A percentile compares a stretch with the other conserved stretches of the same genome.
phyloP scores from a whole-genome alignment of 352 stramenopile species.

The Phytophthora niederhauseri region DNA sequence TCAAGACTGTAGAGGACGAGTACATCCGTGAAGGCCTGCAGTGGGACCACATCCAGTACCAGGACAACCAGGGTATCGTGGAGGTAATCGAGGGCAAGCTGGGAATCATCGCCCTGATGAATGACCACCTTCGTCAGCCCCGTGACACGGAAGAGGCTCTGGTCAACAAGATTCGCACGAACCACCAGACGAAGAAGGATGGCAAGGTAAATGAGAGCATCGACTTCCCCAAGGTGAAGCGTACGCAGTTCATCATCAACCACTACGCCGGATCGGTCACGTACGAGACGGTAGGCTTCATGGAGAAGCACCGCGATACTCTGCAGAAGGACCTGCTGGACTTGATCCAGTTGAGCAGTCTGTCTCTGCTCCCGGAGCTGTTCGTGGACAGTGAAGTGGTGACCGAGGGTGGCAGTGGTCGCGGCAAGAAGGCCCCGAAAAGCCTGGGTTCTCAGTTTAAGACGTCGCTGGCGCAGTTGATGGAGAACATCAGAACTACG shows the following conservation, averaged over 20 bases:
- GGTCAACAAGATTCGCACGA: constrained; percentile 89
- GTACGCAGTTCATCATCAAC: constrained; percentile 95
- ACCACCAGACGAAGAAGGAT: constrained; percentile 77
- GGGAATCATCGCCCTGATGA: constrained; percentile 90
- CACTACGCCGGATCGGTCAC: constrained; percentile 96
- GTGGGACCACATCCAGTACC: constrained; percentile 98
- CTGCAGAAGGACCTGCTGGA: constrained; percentile 96
- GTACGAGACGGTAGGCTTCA: constrained; percentile 95
- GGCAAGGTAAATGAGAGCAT: constrained; percentile 76
- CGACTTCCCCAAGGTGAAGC: constrained; percentile 89
- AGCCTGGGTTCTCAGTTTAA: constrained; percentile 89
- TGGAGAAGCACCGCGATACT: constrained; percentile 97
- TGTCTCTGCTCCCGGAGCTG: constrained; percentile 69
- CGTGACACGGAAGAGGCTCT: constrained; percentile 88
- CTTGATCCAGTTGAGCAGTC: constrained; percentile 78
- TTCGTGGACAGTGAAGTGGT: constrained; percentile 70
- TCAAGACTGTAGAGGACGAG: constrained; percentile 98
- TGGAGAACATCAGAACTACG: constrained; percentile 88
- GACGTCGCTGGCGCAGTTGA: constrained; percentile 76
- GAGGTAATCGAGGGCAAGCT: constrained; percentile 96
- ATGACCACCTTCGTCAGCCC: constrained; percentile 86
- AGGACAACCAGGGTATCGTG: constrained; percentile 98
- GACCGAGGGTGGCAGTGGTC: constrained; percentile 42
- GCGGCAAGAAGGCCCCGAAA: constrained; percentile 68
- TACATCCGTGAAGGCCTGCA: constrained; percentile 97